Percentiles rank a stretch among this genome's conserved stretches.
Evolutionary conservation across 129 eudicot genomes (phyloP).

Genomic region (Ambrosia trifida): DNA sequence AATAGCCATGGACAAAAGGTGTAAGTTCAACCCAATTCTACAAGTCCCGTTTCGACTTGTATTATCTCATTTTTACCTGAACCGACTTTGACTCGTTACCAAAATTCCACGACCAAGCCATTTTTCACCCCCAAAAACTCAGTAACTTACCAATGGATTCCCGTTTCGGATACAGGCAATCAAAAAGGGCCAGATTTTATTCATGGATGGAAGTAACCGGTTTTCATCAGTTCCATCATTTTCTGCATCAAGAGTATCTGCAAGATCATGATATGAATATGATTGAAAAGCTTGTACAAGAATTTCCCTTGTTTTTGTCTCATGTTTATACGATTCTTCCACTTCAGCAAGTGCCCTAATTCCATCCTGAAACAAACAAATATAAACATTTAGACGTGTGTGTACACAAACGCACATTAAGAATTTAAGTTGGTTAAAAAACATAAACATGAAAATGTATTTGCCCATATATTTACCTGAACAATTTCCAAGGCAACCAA

Average conservation of each 20-base stretch:
- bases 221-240: slow-evolving; percentile 70
- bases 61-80: not conserved
- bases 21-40: not conserved
- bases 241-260: slow-evolving; percentile 63
- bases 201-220: slow-evolving; percentile 89
- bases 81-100: not conserved
- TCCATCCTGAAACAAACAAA: slow-evolving; percentile 53
- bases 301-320: slow-evolving; percentile 58
- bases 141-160: slow-evolving; percentile 71
- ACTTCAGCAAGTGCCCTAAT: slow-evolving; percentile 62
- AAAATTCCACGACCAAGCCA: not conserved
- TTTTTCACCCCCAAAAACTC: not conserved
- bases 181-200: slow-evolving; percentile 92
- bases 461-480: slow-evolving; percentile 51
- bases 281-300: slow-evolving; percentile 48
- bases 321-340: slow-evolving; percentile 76
- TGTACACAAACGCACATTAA: not conserved
- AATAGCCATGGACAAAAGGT: not conserved
- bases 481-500: slow-evolving; percentile 64
- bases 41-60: not conserved
- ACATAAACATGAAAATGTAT: not conserved
- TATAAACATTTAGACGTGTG: not conserved
- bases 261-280: slow-evolving; percentile 54
- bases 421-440: not conserved
- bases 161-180: slow-evolving; percentile 69